phyloP scores from a whole-genome alignment of 441 rosid genomes.

The Euphorbia schlechtendalii region DNA sequence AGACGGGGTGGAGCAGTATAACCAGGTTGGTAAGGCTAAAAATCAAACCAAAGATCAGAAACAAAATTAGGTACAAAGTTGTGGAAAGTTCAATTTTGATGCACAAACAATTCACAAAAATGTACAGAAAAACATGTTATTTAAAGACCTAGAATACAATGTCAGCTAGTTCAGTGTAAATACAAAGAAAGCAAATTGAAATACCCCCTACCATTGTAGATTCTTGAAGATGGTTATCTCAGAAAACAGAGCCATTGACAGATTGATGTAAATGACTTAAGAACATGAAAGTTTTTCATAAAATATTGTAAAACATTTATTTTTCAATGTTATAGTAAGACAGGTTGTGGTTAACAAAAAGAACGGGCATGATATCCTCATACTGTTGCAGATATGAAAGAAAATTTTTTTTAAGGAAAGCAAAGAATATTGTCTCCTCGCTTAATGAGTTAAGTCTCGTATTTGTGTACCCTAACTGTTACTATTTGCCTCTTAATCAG shows the following conservation, averaged over 20 bases:
- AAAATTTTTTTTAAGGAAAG: not conserved
- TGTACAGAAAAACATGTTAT: not conserved
- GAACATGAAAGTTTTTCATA: not conserved
- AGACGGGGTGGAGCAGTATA: slow-evolving; percentile 69
- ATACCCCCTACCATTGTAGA: not conserved
- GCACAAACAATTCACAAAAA: not conserved
- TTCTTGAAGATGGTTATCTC: not conserved
- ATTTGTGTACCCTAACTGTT: not conserved
- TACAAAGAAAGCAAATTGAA: not conserved
- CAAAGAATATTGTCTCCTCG: not conserved
- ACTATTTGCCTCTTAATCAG: not conserved
- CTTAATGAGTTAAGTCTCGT: not conserved
- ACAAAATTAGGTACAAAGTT: slow-evolving; percentile 2
- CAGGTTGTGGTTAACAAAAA: not conserved
- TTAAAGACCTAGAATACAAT: not conserved
- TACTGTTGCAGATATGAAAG: not conserved
- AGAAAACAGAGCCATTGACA: not conserved
- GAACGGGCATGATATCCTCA: not conserved
- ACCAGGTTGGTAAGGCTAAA: slow-evolving; percentile 64
- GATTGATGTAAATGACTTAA: not conserved
- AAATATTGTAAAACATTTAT: no score
- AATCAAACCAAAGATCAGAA: slow-evolving; percentile 12
- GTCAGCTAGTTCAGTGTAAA: slow-evolving; percentile 7
- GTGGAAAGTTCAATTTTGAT: not conserved
- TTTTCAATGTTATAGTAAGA: no score